Percentiles rank a stretch among this genome's conserved stretches.
Evolutionary conservation across 768 basidiomycete genomes (phyloP).

Genomic region (Cytidiella melzeri): DNA sequence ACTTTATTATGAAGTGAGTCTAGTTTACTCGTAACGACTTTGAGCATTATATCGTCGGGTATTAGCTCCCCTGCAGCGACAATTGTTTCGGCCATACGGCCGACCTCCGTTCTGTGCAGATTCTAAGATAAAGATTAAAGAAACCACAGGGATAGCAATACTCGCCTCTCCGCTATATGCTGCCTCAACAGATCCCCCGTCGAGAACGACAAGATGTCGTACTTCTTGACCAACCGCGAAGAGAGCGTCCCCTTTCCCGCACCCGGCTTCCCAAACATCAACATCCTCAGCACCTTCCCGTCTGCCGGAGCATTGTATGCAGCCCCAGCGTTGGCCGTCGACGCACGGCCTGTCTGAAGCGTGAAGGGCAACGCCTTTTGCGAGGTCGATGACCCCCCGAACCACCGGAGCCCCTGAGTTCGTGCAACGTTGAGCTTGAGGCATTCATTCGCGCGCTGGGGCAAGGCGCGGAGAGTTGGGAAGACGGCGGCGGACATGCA

Average conservation of each 20-base stretch:
- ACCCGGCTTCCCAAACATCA: conserved; percentile 80
- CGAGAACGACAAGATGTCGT: conserved; percentile 71
- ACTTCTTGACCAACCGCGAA: conserved; percentile 68
- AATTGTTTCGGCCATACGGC: conserved; percentile 66
- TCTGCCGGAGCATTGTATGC: conserved; percentile 2
- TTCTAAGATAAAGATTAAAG: not conserved
- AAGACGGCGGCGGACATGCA: conserved; percentile 10
- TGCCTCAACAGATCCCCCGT: conserved; percentile 83
- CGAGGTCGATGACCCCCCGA: conserved; percentile 26
- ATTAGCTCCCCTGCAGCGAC: conserved; percentile 75
- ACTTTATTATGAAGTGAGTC: conserved; percentile 63
- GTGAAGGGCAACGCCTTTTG: conserved; percentile 40
- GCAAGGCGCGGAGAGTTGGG: conserved; percentile 1
- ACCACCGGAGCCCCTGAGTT: conserved; percentile 21
- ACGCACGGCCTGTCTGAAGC: conserved; percentile 37
- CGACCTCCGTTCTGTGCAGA: conserved; percentile 54
- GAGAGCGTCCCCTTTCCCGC: conserved; percentile 84
- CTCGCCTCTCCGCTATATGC: conserved; percentile 66
- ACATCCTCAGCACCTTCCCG: conserved; percentile 45
- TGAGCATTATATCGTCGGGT: conserved; percentile 75
- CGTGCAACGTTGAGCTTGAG: conserved; percentile 4
- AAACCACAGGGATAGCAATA: conserved; percentile 7
- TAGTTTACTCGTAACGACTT: conserved; percentile 68
- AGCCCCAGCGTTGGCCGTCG: conserved; percentile 17
- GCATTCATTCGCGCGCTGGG: conserved; percentile 2